Base-by-base conservation (phyloP, 2,329 filamentous ascomycete genomes). In the Nothomitra cinnamomea region DNA sequence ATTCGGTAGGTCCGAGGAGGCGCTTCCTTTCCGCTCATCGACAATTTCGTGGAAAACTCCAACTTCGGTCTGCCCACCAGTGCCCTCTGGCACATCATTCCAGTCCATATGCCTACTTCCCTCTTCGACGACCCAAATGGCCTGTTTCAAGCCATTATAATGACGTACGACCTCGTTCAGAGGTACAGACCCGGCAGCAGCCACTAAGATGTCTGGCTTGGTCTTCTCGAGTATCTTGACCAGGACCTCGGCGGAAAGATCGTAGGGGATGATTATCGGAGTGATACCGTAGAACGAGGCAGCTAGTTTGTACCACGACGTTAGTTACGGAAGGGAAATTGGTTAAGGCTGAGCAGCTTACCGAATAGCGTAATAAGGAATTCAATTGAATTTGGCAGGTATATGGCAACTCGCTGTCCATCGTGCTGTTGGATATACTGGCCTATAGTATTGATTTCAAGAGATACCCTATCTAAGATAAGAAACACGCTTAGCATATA, bases 51-150 rank as follows among this genome's bases (percentile, higher is more conserved):
- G 86, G 89, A 90, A 98, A 13, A 90, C 92, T n/a, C 82, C 78
- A 15, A 95, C 85, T 54, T 85, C 85, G 56, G 94, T 74, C 57
- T 76, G 80, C 55, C 83, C 78, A 15, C 83, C 83, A 54, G 83
- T 82, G 52, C 85, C 83, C 62, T 83, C 78, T 10, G 89, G 88
- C 1, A 89, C 79, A 64, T 90, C 86, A 60, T 87, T 89, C 89
- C 90, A 98, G 67, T 95, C 89, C 76, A 98, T 84, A 64, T 96
- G 90, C 60, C 80, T 79, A 70, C 82, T 95, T 42, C 87, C 87
- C 62, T 87, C 79, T 61, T 95, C 90, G 3, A 94, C 87, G 12
- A 95, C 89, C 87, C 89, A 96, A 60, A 95, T 78, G 32, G 95
- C 75, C 60, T 88, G 80, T 57, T 81, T 82, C 47, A 98, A 74